phyloP scores from a whole-genome alignment of 2,329 filamentous ascomycete genomes.

The Rutstroemia sp. region DNA sequence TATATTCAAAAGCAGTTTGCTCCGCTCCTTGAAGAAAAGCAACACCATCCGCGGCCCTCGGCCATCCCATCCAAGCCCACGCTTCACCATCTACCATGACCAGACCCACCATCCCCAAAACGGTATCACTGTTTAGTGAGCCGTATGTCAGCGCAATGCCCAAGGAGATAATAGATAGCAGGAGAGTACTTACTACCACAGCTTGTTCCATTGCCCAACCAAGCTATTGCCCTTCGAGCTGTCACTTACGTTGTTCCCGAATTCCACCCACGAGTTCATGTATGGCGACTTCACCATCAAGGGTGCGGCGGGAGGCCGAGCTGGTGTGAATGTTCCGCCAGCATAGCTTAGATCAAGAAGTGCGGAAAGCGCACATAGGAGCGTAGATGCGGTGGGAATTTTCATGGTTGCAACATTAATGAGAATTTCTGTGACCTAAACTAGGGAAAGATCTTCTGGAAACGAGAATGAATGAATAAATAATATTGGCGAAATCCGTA shows the following conservation, averaged over 20 bases:
- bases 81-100: slow-evolving; percentile 58
- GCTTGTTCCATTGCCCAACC: slow-evolving; percentile 60
- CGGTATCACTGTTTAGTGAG: slow-evolving; percentile 37
- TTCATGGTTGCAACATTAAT: not conserved
- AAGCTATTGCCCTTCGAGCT: slow-evolving; percentile 56
- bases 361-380: not conserved
- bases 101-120: slow-evolving; percentile 60
- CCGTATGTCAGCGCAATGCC: not conserved
- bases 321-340: slow-evolving; percentile 52
- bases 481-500: too few species aligned
- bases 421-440: too few species aligned
- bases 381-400: not conserved
- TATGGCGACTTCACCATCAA: slow-evolving; percentile 71
- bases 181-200: slow-evolving; percentile 53
- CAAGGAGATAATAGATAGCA: not conserved
- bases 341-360: not conserved
- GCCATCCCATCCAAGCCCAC: slow-evolving; percentile 59
- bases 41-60: slow-evolving; percentile 31
- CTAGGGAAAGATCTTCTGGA: too few species aligned
- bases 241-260: slow-evolving; percentile 44
- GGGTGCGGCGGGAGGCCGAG: slow-evolving; percentile 60
- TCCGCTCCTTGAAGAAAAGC: slow-evolving; percentile 36
- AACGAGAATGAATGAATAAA: too few species aligned
- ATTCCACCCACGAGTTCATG: slow-evolving; percentile 61
- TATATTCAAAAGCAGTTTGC: slow-evolving; percentile 61